Base-by-base conservation (phyloP, 2,329 filamentous ascomycete species). In the Dothidotthia symphoricarpi region DNA sequence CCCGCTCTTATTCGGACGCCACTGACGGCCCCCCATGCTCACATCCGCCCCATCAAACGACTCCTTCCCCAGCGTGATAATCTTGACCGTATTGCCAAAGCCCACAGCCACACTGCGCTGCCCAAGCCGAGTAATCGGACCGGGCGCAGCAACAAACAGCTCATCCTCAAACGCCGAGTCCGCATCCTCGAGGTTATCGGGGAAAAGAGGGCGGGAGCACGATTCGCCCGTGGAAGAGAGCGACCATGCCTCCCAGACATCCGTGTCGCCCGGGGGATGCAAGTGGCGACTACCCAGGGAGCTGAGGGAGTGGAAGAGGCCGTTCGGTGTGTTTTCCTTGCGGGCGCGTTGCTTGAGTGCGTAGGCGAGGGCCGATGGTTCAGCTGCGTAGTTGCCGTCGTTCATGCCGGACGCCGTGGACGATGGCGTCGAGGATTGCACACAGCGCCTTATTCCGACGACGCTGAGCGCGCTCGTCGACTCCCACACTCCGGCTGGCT, bases 31-130 rank as follows among this genome's bases (percentile, higher is more conserved):
- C 7, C 43, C 51, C 17, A 47, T n/a, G 15, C 39, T 31, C 14
- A 39, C 8, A 14, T 44, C 19, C 37, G 31, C 28, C 24, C 49
- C 53, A 31, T 82, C 79, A 51, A 84, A 85, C 19, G 9, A 22
- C 56, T 85, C 83, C 46, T 79, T 75, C 5, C 83, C 84, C 5
- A 84, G 70, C 2, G 78, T 80, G 39, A 89, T 75, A 34, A 89
- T 69, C 65, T 88, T 89, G 54, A 89, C 74, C 1, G 80, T 73
- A 49, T 88, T 86, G 10, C 85, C 86, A 42, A 89, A 80, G 0
- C 77, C 83, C 19, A 90, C 76, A 0, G 80, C 86, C 3, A 87
- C 74, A 34, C 82, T 84, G 30, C 75, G 73, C 31, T 77, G 75
- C 10, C 85, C 85, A 1, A 88, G 68, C 35, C 71, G 71, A 2